Percentiles rank a stretch among this genome's conserved stretches.
These are phyloP conservation scores for Tetrahymena thermophila DNA, from an alignment of 73 alveolate species.

Conservation along the genomic window DNA sequence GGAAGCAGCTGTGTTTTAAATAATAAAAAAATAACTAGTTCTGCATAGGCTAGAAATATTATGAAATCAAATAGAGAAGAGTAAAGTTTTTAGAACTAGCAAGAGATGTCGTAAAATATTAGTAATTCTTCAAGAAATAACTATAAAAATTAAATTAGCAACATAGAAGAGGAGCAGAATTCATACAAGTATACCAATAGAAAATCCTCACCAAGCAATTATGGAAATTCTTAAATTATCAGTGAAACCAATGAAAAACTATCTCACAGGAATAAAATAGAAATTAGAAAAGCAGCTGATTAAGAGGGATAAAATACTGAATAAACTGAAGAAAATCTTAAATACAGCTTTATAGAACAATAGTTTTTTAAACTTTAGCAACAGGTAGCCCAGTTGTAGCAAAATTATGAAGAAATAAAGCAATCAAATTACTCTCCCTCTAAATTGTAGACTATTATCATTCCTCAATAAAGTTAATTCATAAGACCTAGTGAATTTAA, in stretches of 20 bases:
- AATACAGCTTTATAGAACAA: background rate
- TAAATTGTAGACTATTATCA: background rate
- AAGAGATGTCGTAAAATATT: background rate
- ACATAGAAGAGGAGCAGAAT: background rate
- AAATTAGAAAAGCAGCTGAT: background rate
- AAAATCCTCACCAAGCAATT: background rate
- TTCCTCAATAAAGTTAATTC: background rate
- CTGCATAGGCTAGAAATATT: background rate
- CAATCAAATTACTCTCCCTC: background rate
- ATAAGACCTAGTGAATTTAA: background rate
- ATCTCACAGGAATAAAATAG: background rate
- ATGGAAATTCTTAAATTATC: background rate
- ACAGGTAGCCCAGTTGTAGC: background rate
- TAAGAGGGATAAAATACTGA: background rate
- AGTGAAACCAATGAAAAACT: background rate
- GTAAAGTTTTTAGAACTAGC: background rate
- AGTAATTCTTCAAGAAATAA: background rate
- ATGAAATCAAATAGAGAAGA: background rate
- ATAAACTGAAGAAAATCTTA: background rate
- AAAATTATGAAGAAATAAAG: background rate
- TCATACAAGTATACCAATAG: background rate
- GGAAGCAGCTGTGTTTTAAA: background rate
- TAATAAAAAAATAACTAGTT: background rate
- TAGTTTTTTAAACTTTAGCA: background rate
- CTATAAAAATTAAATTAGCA: background rate